Conservation (phyloP, 2,329 filamentous ascomycete genomes). For the Coniochaeta sp. region DNA sequence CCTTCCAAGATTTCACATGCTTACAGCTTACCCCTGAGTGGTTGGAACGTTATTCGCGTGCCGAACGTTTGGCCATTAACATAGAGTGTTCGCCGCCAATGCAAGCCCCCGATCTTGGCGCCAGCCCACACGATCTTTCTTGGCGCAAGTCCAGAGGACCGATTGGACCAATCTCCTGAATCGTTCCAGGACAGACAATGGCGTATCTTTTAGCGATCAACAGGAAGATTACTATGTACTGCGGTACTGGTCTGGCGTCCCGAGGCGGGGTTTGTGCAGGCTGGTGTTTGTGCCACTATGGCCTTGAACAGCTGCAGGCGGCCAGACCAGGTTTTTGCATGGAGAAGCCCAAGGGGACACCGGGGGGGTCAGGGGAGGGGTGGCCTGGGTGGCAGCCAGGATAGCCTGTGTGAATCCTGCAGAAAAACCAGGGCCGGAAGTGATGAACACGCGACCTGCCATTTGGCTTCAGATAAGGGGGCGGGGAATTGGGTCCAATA, state of each 20-base stretch:
- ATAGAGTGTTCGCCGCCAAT: background rate
- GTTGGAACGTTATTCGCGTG: background rate
- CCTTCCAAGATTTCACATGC: background rate
- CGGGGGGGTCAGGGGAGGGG: background rate
- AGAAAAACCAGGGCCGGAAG: background rate
- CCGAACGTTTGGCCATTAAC: background rate
- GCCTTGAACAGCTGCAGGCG: background rate
- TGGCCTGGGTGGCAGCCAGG: background rate
- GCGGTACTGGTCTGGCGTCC: background rate
- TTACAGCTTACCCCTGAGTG: background rate
- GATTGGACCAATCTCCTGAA: background rate
- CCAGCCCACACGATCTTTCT: background rate
- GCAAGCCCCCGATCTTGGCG: background rate
- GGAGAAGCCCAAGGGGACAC: background rate
- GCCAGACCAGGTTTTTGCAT: background rate
- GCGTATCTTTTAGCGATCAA: background rate
- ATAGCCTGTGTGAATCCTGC: background rate
- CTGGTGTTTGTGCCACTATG: background rate
- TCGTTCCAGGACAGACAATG: background rate
- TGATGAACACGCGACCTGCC: background rate
- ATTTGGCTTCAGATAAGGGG: background rate
- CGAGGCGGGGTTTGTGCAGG: too few species aligned
- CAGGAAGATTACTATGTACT: background rate
- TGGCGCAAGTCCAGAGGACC: background rate
- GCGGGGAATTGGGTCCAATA: background rate